Evolutionary conservation across 2,329 filamentous ascomycete genomes (phyloP).

Genomic region (Metarhizium robertsii): DNA sequence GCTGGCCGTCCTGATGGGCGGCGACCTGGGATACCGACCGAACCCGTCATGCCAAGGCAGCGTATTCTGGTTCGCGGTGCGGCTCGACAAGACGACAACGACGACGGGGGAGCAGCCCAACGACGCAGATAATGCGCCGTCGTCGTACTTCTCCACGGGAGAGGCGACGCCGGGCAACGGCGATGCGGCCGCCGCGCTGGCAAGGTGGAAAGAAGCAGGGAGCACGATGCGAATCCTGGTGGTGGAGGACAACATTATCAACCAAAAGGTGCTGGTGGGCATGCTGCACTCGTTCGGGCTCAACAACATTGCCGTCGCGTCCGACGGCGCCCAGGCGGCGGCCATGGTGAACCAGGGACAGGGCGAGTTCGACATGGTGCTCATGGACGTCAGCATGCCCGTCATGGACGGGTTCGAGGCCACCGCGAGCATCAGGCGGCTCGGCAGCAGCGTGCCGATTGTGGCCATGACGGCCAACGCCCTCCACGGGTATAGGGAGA

Average conservation of each 20-base stretch:
- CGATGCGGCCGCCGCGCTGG: background rate
- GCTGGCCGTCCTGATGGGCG: slow-evolving; percentile 46
- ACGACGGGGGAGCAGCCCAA: slow-evolving; percentile 7
- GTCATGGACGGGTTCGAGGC: slow-evolving; percentile 39
- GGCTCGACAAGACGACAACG: slow-evolving; percentile 22
- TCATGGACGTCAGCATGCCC: slow-evolving; percentile 44
- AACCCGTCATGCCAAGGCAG: slow-evolving; percentile 38
- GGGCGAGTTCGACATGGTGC: slow-evolving; percentile 12
- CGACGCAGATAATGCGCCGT: slow-evolving; percentile 13
- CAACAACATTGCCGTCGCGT: slow-evolving; percentile 10
- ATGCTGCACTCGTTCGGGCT: slow-evolving; percentile 13
- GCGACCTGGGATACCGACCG: slow-evolving; percentile 28
- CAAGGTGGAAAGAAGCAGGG: background rate
- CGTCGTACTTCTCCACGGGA: background rate
- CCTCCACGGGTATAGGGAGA: slow-evolving; percentile 43
- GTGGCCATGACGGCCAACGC: slow-evolving; percentile 47
- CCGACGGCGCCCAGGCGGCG: slow-evolving; percentile 18
- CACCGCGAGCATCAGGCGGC: slow-evolving; percentile 15
- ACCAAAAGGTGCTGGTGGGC: slow-evolving; percentile 17
- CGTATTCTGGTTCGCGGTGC: slow-evolving; percentile 41
- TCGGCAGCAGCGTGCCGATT: slow-evolving; percentile 43
- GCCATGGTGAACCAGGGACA: slow-evolving; percentile 11
- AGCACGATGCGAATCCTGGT: slow-evolving; percentile 9
- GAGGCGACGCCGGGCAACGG: background rate
- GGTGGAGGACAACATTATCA: slow-evolving; percentile 28